Conservation (phyloP, 495 filamentous ascomycete genomes). For the Penicillium cataractarum region DNA sequence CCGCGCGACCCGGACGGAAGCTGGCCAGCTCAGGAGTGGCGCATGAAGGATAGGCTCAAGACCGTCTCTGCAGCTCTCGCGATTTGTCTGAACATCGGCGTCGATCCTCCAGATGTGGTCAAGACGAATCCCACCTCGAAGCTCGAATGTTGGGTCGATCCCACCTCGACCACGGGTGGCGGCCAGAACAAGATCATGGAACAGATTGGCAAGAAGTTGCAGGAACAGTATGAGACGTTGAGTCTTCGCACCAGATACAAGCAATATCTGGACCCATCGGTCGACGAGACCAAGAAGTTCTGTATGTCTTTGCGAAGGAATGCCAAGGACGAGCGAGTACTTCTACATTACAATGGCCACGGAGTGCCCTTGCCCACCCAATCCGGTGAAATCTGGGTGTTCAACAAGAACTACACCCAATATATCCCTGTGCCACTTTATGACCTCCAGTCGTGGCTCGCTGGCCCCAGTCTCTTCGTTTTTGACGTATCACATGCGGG, state of each 20-base stretch:
- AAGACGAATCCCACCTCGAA: conserved; percentile 92
- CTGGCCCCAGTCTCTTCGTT: conserved; percentile 92
- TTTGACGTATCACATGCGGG: conserved; percentile 97
- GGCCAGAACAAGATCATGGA: conserved; percentile 85
- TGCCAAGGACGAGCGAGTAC: conserved; percentile 90
- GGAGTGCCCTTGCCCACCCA: conserved; percentile 96
- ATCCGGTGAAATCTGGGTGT: conserved; percentile 98
- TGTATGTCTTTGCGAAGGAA: conserved; percentile 85
- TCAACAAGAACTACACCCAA: conserved; percentile 98
- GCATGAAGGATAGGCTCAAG: conserved; percentile 94
- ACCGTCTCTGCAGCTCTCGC: conserved; percentile 94
- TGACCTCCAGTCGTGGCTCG: conserved; percentile 94
- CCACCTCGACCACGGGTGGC: conserved; percentile 65
- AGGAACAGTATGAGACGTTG: conserved; percentile 92
- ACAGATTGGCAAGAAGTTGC: conserved; percentile 91
- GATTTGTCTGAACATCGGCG: conserved; percentile 94
- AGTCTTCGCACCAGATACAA: conserved; percentile 95
- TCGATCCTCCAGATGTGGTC: conserved; percentile 94
- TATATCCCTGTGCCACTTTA: conserved; percentile 98
- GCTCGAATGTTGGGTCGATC: conserved; percentile 96
- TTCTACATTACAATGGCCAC: conserved; percentile 98
- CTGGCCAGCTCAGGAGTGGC: conserved; percentile 84
- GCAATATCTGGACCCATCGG: conserved; percentile 92
- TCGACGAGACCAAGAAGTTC: conserved; percentile 96
- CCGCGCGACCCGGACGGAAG: conserved; percentile 66